phyloP scores from a whole-genome alignment of 306 rosid species.

The Acacia acuminata region DNA sequence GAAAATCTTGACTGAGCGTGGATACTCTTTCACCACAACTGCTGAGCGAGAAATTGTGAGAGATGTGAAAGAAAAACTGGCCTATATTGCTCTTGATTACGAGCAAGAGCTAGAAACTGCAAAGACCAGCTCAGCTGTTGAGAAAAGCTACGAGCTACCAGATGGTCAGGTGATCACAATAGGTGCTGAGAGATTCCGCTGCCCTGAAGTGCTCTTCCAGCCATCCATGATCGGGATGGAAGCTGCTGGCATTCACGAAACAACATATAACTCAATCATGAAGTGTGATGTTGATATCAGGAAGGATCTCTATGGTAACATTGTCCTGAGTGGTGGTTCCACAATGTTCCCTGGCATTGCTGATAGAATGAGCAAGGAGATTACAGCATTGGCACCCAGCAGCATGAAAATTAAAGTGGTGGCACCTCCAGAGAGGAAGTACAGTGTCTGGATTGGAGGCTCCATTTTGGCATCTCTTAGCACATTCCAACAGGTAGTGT shows the following conservation, averaged over 20 bases:
- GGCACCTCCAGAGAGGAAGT: constrained; percentile 60
- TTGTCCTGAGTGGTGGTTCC: constrained; percentile 62
- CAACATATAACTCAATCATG: constrained; percentile 57
- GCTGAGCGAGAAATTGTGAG: constrained; percentile 91
- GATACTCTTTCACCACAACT: constrained; percentile 76
- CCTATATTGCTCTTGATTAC: constrained; percentile 78
- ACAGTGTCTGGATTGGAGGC: constrained; percentile 66
- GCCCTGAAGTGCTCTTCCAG: constrained; percentile 58
- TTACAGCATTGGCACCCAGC: constrained; percentile 57
- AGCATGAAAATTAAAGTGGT: constrained; percentile 62
- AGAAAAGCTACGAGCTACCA: constrained; percentile 71
- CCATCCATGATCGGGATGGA: constrained; percentile 63
- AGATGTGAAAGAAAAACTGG: constrained; percentile 62
- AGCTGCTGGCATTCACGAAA: constrained; percentile 55
- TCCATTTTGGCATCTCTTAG: constrained; percentile 62
- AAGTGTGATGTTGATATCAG: constrained; percentile 57
- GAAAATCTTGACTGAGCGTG: constrained; percentile 85
- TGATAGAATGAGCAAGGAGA: constrained; percentile 63
- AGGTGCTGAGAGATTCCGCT: constrained; percentile 58
- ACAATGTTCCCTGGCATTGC: constrained; percentile 64
- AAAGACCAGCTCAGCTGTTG: constrained; percentile 78
- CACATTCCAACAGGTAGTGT: constrained; percentile 58
- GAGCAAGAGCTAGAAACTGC: constrained; percentile 78
- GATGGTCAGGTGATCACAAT: constrained; percentile 60
- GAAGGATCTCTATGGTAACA: constrained; percentile 61